A percentile compares a stretch with the other conserved stretches of the same genome.
Conservation (phyloP, 2,329 filamentous ascomycete genomes). For the Graphiopsis chlorocephala region DNA sequence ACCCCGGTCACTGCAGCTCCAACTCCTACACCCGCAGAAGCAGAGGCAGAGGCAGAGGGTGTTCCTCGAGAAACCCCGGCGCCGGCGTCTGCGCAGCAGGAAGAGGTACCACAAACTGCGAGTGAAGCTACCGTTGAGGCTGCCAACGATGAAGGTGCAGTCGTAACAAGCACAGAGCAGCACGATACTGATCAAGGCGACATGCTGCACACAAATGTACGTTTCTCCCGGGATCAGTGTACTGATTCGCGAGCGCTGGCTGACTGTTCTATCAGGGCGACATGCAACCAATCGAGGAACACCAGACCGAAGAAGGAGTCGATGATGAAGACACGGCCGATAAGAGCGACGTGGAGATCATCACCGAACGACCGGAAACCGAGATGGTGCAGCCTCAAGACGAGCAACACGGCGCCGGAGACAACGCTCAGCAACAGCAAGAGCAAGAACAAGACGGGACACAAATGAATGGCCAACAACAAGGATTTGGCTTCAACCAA, state of each 20-base stretch:
- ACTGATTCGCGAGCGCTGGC: not conserved
- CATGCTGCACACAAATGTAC: not conserved
- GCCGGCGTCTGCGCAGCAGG: conserved; percentile 16
- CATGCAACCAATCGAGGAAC: not conserved
- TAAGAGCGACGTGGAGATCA: conserved; percentile 28
- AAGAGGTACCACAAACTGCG: not conserved
- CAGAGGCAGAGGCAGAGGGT: conserved; percentile 14
- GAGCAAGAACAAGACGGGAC: conserved; percentile 11
- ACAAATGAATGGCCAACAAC: conserved; percentile 21
- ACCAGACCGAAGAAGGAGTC: conserved; percentile 27
- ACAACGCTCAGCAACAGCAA: conserved; percentile 19
- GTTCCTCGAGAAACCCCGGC: conserved; percentile 11
- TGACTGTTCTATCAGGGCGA: not conserved
- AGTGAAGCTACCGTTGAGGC: conserved; percentile 10
- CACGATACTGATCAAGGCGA: not conserved
- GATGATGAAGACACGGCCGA: conserved; percentile 23
- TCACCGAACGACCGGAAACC: conserved; percentile 29
- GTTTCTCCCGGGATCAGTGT: not conserved
- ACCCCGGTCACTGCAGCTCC: conserved; percentile 23
- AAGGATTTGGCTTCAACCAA: conserved; percentile 23
- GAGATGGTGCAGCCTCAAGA: conserved; percentile 18
- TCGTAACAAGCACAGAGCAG: conserved; percentile 9
- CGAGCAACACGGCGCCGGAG: conserved; percentile 20
- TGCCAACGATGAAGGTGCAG: conserved; percentile 38
- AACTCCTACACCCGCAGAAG: conserved; percentile 16